phyloP scores from a whole-genome alignment of 441 rosid species.

The Manihot esculenta region DNA sequence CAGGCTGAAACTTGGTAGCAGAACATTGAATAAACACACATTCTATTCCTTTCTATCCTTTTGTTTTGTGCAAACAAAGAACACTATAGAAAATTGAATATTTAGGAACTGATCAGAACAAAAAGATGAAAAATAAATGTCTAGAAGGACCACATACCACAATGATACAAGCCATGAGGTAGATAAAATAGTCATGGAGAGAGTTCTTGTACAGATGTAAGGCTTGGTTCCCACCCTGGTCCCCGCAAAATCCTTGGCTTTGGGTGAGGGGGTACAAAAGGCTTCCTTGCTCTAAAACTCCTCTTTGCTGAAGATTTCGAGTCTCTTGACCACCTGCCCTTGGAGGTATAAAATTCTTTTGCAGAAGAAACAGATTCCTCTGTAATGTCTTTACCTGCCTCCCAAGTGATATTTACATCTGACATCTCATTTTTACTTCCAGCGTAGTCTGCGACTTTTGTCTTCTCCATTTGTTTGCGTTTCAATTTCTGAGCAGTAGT shows the following conservation, averaged over 20 bases:
- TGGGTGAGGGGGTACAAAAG: constrained; percentile 57
- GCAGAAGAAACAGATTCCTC: constrained; percentile 45
- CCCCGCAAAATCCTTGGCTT: constrained; percentile 22
- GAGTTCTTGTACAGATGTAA: constrained; percentile 54
- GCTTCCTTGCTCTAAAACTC: constrained; percentile 37
- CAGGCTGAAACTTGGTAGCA: no score
- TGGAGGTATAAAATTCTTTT: constrained; percentile 47
- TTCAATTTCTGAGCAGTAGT: constrained; percentile 47
- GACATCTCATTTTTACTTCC: constrained; percentile 21
- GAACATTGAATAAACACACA: neutral
- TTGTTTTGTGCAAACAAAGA: constrained; percentile 14
- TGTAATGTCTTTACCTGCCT: constrained; percentile 25
- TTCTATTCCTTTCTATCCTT: neutral
- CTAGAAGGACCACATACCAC: constrained; percentile 21
- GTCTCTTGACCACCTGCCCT: constrained; percentile 23
- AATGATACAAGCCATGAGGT: constrained; percentile 2
- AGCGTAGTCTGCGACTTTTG: constrained; percentile 19
- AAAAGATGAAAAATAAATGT: neutral
- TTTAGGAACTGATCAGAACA: neutral
- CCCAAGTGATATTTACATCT: constrained; percentile 42
- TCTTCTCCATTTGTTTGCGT: constrained; percentile 28
- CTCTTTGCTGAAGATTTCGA: constrained; percentile 17
- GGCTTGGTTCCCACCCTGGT: constrained; percentile 54
- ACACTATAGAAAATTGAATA: no score
- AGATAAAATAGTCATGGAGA: constrained; percentile 39